These are phyloP conservation scores for Ceratocystis alfenasii DNA, from an alignment of 2,329 filamentous ascomycete genomes.

Conservation along the genomic window DNA sequence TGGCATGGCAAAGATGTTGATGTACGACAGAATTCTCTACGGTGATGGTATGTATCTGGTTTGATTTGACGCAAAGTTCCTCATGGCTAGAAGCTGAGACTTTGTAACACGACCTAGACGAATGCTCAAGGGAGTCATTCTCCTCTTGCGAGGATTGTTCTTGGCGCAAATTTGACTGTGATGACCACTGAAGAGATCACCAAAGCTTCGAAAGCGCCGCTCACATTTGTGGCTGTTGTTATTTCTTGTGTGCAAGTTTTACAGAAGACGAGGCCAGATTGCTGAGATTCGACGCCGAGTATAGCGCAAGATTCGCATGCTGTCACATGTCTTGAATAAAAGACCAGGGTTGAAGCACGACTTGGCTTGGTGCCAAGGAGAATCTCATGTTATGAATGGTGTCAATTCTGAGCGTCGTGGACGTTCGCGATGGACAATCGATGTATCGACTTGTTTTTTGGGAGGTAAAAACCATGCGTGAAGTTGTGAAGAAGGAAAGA, in stretches of 20 bases:
- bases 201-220: slow-evolving; percentile 90
- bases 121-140: slow-evolving; percentile 74
- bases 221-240: background rate
- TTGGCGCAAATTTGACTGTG: slow-evolving; percentile 84
- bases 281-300: too few species aligned
- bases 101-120: slow-evolving; percentile 91
- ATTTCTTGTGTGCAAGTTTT: background rate
- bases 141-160: slow-evolving; percentile 38
- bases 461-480: background rate
- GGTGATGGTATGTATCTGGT: slow-evolving; percentile 55
- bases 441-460: background rate
- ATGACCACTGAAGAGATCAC: slow-evolving; percentile 58
- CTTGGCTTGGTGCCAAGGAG: background rate
- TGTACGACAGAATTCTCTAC: background rate
- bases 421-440: background rate
- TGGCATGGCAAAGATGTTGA: background rate
- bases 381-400: too few species aligned
- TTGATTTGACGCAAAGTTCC: slow-evolving; percentile 71
- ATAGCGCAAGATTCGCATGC: background rate
- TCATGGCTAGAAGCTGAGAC: slow-evolving; percentile 62
- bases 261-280: too few species aligned
- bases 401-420: too few species aligned
- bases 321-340: slow-evolving; percentile 1
- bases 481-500: background rate
- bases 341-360: slow-evolving; percentile 5